Base-by-base conservation (phyloP, 495 filamentous ascomycete species). In the Daldinia childiae region DNA sequence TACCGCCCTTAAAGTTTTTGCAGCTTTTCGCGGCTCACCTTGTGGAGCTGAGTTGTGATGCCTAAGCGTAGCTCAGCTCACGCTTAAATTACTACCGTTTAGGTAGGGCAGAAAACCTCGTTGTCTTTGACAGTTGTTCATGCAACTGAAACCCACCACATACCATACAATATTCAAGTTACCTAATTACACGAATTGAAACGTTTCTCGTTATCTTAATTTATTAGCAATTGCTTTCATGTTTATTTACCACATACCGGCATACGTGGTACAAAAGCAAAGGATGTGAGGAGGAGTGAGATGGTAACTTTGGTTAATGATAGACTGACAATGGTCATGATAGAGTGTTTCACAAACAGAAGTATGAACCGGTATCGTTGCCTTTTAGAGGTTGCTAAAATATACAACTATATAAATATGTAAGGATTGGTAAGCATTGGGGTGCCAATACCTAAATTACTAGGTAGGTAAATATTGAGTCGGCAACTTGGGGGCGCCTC, bases 71-170 rank as follows among this genome's bases (percentile, higher is more conserved):
- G 26, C 50, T 54, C 48, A 52, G 24, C 48, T 45, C 17, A 48
- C 24, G 19, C 19, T 11, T 21, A 48, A 9, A 48, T 48, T 9
- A 11, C n/a, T 48, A 24, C 19, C 19, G 43, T 24, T 5, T 24
- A 43, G 17, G 39, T 43, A 43, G 39, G 39, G 39, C n/a, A 17
- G 41, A 17, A 45, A 19, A 36, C 34, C 43, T 21, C 17, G 43
- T 48, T 24, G 43, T 48, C 3, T 48, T 48, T 48, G 43, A 48
- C 43, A 48, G 43, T 48, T 48, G 43, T 48, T 21, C 43, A 48
- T 48, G 43, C 17, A 48, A 48, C 43, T 29, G 43, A 48, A 48
- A 48, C 43, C 19, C 19, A 45, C 43, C 43, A 48, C 19, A 24
- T 8, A 12, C 19, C 11, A 24, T 24, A 1, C 19, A 21, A 45